Evolutionary conservation across 169 alveolate species (phyloP).

Genomic region (Cryptosporidium canis): DNA sequence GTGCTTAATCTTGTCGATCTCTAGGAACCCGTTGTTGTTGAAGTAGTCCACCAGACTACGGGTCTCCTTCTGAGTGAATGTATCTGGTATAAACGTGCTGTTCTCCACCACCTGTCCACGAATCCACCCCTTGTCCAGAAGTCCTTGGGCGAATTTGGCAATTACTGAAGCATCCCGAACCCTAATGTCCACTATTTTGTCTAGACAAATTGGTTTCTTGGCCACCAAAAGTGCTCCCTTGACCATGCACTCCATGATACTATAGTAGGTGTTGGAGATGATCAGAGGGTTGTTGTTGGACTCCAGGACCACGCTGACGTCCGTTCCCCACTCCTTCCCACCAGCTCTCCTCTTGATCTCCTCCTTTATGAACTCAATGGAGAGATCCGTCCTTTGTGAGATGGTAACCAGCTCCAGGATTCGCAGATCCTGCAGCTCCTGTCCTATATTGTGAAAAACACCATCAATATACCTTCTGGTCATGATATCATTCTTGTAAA

Average conservation of each 20-base stretch:
- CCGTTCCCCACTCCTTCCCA: neutral
- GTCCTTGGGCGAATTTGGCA: neutral
- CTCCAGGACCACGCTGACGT: neutral
- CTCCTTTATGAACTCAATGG: constrained; percentile 23
- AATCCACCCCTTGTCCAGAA: neutral
- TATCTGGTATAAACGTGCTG: neutral
- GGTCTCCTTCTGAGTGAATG: neutral
- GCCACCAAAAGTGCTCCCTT: constrained; percentile 1
- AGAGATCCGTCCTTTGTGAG: constrained; percentile 15
- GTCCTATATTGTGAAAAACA: neutral
- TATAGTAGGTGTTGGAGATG: neutral
- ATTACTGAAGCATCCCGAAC: neutral
- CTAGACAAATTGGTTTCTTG: neutral
- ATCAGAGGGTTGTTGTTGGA: constrained; percentile 11
- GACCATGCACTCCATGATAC: neutral
- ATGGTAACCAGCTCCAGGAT: neutral
- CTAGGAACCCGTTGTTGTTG: neutral
- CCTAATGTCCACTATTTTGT: neutral
- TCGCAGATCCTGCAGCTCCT: constrained; percentile 20
- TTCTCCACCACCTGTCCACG: neutral
- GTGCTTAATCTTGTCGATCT: neutral
- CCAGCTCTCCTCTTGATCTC: neutral
- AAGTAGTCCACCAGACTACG: neutral
- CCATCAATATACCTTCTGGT: constrained; percentile 10
- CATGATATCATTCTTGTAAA: constrained; percentile 26